Percentiles rank a stretch among this genome's conserved stretches.
These are phyloP conservation scores for Immersiporthe knoxdaviesiana DNA, from an alignment of 2,329 filamentous ascomycete genomes.

Conservation along the genomic window DNA sequence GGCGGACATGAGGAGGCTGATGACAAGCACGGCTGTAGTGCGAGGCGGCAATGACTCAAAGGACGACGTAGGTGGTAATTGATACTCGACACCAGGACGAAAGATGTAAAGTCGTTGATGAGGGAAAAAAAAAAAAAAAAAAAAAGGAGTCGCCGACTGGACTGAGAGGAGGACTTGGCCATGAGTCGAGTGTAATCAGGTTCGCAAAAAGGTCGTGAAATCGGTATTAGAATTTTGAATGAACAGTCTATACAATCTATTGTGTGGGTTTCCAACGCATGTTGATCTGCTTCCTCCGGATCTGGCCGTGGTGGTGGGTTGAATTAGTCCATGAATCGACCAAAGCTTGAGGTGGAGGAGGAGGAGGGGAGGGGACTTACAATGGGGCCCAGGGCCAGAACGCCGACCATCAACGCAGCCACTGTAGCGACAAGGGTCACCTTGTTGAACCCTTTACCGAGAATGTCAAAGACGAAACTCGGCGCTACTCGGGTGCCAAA, in stretches of 20 bases:
- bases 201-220: constrained; percentile 4
- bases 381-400: constrained; percentile 79
- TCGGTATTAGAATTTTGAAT: constrained; percentile 3
- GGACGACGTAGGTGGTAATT: not conserved
- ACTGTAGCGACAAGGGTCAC: constrained; percentile 83
- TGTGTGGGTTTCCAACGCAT: constrained; percentile 56
- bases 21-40: not conserved
- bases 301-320: constrained; percentile 44
- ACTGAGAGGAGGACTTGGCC: constrained; percentile 1
- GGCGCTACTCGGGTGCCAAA: constrained; percentile 88
- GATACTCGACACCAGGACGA: not conserved
- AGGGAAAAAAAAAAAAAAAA: no score
- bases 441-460: constrained; percentile 94
- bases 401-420: constrained; percentile 74
- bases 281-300: constrained; percentile 71
- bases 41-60: not conserved
- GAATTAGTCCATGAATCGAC: constrained; percentile 41
- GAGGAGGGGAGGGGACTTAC: constrained; percentile 59
- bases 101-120: not conserved
- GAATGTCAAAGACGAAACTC: constrained; percentile 86
- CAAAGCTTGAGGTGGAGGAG: not conserved
- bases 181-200: not conserved
- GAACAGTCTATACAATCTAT: constrained; percentile 32
- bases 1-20: not conserved
- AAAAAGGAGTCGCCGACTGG: not conserved